Conservation (phyloP, 805 yeast genomes). For the Yarrowia sp. region DNA sequence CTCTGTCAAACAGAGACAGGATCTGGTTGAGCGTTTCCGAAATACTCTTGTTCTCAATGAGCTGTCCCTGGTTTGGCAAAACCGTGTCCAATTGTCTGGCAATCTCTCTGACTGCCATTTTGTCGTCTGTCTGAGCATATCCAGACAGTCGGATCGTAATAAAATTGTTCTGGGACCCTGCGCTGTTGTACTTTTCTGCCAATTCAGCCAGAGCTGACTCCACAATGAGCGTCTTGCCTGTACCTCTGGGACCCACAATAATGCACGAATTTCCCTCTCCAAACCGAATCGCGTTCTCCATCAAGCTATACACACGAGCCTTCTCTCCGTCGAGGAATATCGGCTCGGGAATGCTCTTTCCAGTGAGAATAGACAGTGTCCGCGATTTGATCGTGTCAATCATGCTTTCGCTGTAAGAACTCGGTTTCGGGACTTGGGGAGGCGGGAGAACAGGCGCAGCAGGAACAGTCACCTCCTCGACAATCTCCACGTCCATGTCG, state of each 20-base stretch:
- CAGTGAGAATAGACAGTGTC: slow-evolving; percentile 38
- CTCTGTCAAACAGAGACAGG: slow-evolving; percentile 35
- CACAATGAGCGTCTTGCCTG: slow-evolving; percentile 70
- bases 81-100: slow-evolving; percentile 70
- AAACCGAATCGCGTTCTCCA: slow-evolving; percentile 62
- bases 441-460: not conserved
- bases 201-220: slow-evolving; percentile 54
- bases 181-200: slow-evolving; percentile 39
- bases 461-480: not conserved
- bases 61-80: slow-evolving; percentile 28
- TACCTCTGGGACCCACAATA: slow-evolving; percentile 73
- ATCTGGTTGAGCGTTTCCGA: slow-evolving; percentile 34
- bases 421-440: not conserved
- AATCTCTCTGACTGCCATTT: slow-evolving; percentile 75
- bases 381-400: slow-evolving; percentile 26
- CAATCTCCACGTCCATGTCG: not conserved
- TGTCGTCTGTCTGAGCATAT: slow-evolving; percentile 68
- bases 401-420: not conserved
- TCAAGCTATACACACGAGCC: slow-evolving; percentile 53
- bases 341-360: slow-evolving; percentile 34
- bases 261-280: slow-evolving; percentile 80
- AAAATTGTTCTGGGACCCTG: slow-evolving; percentile 45
- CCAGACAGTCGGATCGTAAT: slow-evolving; percentile 69
- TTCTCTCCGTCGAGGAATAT: slow-evolving; percentile 43
- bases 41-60: slow-evolving; percentile 37